Evolutionary conservation across 495 filamentous ascomycete genomes (phyloP).

Genomic region (Talaromyces nanjingensis): DNA sequence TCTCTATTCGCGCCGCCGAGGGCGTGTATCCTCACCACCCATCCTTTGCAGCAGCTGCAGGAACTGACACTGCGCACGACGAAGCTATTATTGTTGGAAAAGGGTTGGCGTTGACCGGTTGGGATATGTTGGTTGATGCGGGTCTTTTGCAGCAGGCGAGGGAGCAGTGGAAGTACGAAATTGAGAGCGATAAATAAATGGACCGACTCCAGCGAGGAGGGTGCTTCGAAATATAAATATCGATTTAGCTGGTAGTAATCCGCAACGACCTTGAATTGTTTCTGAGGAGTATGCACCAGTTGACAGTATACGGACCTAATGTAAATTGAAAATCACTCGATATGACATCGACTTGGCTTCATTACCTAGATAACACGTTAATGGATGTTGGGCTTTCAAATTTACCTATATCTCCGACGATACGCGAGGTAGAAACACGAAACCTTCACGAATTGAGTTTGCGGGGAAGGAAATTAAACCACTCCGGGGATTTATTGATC

Average conservation of each 20-base stretch:
- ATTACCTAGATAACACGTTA: no score
- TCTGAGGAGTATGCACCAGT: no score
- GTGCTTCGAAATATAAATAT: background rate
- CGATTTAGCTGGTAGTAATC: no score
- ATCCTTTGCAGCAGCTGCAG: constrained; percentile 49
- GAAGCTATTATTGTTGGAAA: constrained; percentile 49
- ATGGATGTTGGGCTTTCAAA: no score
- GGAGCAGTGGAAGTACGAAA: background rate
- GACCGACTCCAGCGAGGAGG: background rate
- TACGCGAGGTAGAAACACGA: no score
- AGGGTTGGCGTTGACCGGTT: constrained; percentile 44
- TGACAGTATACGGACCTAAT: no score
- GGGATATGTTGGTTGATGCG: constrained; percentile 44
- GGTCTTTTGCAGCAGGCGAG: constrained; percentile 29
- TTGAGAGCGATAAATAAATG: background rate
- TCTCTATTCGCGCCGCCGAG: constrained; percentile 42
- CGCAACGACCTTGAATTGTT: no score
- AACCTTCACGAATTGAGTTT: background rate
- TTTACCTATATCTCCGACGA: no score
- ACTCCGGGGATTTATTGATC: background rate
- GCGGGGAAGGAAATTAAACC: background rate
- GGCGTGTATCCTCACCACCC: constrained; percentile 52
- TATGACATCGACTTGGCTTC: no score
- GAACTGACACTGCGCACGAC: constrained; percentile 45
- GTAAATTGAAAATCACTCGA: no score